Conservation (phyloP, 2,329 filamentous ascomycete genomes). For the Penicillium rolfsii region DNA sequence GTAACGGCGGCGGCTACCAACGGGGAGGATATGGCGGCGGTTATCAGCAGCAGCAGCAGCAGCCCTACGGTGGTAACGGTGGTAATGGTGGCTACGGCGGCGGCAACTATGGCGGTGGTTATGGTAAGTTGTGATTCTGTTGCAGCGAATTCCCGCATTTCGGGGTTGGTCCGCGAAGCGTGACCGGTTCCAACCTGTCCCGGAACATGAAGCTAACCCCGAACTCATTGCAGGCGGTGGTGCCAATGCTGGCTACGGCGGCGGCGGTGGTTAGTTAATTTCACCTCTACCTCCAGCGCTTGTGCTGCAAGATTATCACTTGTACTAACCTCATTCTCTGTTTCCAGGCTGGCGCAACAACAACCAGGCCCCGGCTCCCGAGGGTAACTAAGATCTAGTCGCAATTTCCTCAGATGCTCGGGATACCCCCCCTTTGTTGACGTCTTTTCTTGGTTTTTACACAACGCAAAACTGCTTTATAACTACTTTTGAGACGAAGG, state of each 20-base stretch:
- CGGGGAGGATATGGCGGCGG: slow-evolving; percentile 32
- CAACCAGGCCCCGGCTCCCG: slow-evolving; percentile 24
- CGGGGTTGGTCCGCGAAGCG: neutral
- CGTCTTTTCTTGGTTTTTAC: slow-evolving; percentile 6
- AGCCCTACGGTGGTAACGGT: slow-evolving; percentile 20
- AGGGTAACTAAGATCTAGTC: slow-evolving; percentile 23
- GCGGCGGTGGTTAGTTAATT: slow-evolving; percentile 30
- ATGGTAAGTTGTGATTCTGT: slow-evolving; percentile 30
- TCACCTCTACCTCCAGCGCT: neutral
- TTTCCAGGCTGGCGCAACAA: slow-evolving; percentile 32
- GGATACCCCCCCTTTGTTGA: slow-evolving; percentile 13
- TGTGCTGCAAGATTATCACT: neutral
- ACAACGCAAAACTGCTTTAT: slow-evolving; percentile 14
- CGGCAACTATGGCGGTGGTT: slow-evolving; percentile 35
- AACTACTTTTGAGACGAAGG: slow-evolving; percentile 11
- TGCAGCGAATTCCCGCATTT: neutral
- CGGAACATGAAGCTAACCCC: neutral
- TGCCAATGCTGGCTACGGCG: slow-evolving; percentile 34
- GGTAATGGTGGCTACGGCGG: slow-evolving; percentile 19
- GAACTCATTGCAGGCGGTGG: slow-evolving; percentile 23
- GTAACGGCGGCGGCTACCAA: slow-evolving; percentile 27
- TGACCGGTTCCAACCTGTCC: neutral
- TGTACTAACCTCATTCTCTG: neutral
- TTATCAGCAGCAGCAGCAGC: slow-evolving; percentile 28
- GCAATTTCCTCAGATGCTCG: slow-evolving; percentile 1